phyloP scores from a whole-genome alignment of 108 stramenopile genomes.

The Schizochytrium sp. region DNA sequence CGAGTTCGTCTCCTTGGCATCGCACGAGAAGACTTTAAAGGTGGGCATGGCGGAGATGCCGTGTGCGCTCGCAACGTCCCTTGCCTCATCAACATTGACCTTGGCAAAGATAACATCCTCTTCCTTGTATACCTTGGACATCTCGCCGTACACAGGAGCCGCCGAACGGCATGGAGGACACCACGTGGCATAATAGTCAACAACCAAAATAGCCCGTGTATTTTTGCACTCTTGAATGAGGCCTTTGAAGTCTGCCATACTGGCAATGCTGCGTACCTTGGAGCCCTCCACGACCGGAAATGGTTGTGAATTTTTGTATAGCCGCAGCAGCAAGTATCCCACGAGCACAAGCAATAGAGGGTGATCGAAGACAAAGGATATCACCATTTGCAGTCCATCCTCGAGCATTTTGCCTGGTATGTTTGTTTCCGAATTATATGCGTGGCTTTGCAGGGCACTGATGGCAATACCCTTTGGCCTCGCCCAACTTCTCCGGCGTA shows the following conservation, averaged over 20 bases:
- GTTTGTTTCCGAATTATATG: no score
- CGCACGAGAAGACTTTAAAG: conserved; percentile 60
- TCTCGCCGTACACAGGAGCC: conserved; percentile 18
- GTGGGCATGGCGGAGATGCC: conserved; percentile 64
- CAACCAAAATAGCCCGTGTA: background rate
- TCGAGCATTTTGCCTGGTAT: background rate
- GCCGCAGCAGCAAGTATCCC: conserved; percentile 41
- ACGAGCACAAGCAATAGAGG: conserved; percentile 2
- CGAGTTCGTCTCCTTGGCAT: conserved; percentile 40
- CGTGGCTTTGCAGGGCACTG: no score
- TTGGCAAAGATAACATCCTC: conserved; percentile 63
- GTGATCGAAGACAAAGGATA: conserved; percentile 13
- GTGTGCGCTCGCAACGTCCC: conserved; percentile 31
- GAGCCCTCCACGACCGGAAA: conserved; percentile 36
- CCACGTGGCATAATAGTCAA: conserved; percentile 66
- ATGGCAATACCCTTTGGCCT: no score
- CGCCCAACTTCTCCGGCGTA: no score
- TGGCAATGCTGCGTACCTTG: conserved; percentile 33
- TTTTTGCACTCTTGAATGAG: conserved; percentile 7
- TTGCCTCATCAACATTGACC: conserved; percentile 59
- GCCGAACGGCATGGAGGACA: conserved; percentile 61
- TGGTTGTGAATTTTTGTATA: conserved; percentile 8
- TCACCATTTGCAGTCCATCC: background rate
- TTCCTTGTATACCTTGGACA: conserved; percentile 59
- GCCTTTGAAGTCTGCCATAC: conserved; percentile 56